These are phyloP conservation scores for Sporothrix humicola DNA, from an alignment of 2,329 filamentous ascomycete genomes.

Conservation along the genomic window DNA sequence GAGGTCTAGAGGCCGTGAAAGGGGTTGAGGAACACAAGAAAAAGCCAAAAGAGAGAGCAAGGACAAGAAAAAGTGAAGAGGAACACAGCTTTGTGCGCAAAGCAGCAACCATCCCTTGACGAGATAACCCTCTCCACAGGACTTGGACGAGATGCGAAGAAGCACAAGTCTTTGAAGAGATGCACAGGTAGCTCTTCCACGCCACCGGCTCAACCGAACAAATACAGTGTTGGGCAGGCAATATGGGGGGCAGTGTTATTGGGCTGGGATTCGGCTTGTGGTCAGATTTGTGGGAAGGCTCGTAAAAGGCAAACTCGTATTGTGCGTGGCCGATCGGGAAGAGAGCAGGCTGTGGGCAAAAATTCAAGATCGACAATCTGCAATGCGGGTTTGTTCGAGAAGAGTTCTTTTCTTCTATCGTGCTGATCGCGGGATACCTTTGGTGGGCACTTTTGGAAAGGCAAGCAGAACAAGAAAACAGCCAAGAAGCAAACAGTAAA, in stretches of 20 bases:
- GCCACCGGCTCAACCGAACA: not conserved
- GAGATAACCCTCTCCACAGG: not conserved
- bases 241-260: slow-evolving; percentile 13
- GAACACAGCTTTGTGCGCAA: slow-evolving; percentile 2
- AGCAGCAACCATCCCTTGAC: not conserved
- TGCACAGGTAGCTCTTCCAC: not conserved
- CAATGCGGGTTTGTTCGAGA: slow-evolving; percentile 19
- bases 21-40: not conserved
- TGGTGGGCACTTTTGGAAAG: not conserved
- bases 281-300: not conserved
- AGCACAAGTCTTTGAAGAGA: not conserved
- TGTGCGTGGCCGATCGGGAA: not conserved
- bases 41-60: not conserved
- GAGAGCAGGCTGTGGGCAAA: not conserved
- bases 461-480: slow-evolving; percentile 1
- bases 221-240: not conserved
- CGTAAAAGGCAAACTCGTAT: slow-evolving; percentile 4
- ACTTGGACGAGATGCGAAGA: not conserved
- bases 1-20: slow-evolving; percentile 13
- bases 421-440: not conserved
- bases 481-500: not conserved
- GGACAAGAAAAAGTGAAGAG: slow-evolving; percentile 13
- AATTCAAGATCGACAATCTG: not conserved
- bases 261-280: not conserved
- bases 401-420: not conserved